Conservation (phyloP, 371 early-diverging fungal species). For the Mortierella sp. region DNA sequence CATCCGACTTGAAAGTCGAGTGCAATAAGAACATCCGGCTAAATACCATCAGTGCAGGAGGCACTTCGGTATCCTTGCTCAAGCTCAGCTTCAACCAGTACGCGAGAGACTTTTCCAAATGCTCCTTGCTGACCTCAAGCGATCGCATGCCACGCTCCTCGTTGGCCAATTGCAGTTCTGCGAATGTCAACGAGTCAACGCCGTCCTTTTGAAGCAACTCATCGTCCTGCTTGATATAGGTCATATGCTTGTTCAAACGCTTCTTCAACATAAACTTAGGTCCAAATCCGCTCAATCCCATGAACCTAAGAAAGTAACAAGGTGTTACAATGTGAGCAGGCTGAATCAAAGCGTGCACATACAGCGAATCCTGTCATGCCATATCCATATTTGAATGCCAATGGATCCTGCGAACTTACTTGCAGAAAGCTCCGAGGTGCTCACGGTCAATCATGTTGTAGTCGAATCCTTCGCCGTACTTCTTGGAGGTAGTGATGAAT, state of each 20-base stretch:
- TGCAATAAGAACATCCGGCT: slow-evolving; percentile 74
- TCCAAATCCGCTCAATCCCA: slow-evolving; percentile 70
- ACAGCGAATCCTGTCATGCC: background rate
- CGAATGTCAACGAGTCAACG: slow-evolving; percentile 59
- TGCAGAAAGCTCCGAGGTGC: slow-evolving; percentile 69
- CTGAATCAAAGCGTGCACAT: background rate
- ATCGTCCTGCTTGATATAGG: slow-evolving; percentile 69
- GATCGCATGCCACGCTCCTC: slow-evolving; percentile 81
- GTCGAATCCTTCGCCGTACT: slow-evolving; percentile 68
- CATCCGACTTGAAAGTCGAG: slow-evolving; percentile 63
- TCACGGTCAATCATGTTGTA: slow-evolving; percentile 64
- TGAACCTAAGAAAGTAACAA: slow-evolving; percentile 60
- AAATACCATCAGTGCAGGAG: slow-evolving; percentile 70
- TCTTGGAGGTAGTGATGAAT: slow-evolving; percentile 63
- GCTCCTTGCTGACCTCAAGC: slow-evolving; percentile 61
- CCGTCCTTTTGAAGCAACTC: slow-evolving; percentile 68
- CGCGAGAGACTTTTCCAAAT: slow-evolving; percentile 67
- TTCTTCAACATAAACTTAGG: slow-evolving; percentile 66
- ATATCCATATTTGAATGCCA: background rate
- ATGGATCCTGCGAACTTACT: slow-evolving; percentile 43
- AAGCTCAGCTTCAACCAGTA: slow-evolving; percentile 68
- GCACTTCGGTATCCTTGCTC: slow-evolving; percentile 58
- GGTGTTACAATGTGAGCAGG: background rate
- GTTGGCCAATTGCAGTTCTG: slow-evolving; percentile 67
- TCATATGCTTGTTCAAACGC: slow-evolving; percentile 68